Percentiles rank a stretch among this genome's conserved stretches.
These are phyloP conservation scores for Guadua angustifolia DNA, from an alignment of 176 grass and related monocot species.

Conservation along the genomic window DNA sequence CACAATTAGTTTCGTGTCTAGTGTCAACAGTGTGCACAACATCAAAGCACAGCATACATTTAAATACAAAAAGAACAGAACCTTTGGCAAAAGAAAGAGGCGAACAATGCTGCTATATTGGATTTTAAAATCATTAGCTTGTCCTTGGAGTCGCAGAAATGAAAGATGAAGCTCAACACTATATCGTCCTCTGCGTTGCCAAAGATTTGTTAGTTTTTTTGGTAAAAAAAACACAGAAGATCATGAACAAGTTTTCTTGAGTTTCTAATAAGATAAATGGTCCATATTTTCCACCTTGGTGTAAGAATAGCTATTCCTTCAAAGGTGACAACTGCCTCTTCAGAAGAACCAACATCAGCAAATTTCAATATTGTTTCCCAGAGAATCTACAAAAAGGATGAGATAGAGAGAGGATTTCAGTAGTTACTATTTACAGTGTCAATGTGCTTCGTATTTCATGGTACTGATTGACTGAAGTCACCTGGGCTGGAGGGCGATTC, in stretches of 20 bases:
- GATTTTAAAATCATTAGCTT: conserved; percentile 99
- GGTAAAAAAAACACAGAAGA: conserved; percentile 9
- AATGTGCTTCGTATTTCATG: conserved; percentile 26
- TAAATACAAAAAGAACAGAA: conserved; percentile 43
- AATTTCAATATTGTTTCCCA: conserved; percentile 67
- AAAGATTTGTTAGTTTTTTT: conserved; percentile 37
- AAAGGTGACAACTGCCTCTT: conserved; percentile 86
- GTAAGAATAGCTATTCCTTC: conserved; percentile 98
- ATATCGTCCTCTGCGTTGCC: conserved; percentile 73
- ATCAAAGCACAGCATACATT: conserved; percentile 3
- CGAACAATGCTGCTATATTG: conserved; percentile 91
- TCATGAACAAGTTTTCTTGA: conserved; percentile 24
- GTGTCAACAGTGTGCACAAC: conserved; percentile 7
- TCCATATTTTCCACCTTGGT: conserved; percentile 70
- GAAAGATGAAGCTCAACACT: conserved; percentile 87
- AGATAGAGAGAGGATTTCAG: conserved; percentile 5
- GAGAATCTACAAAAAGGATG: conserved; percentile 60
- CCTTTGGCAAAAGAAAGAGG: conserved; percentile 95
- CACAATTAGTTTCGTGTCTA: conserved; percentile 41
- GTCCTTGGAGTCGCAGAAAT: conserved; percentile 90
- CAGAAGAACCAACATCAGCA: conserved; percentile 80
- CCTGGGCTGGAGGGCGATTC: conserved; percentile 79
- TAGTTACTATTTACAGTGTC: conserved; percentile 12
- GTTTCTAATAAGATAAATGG: conserved; percentile 17
- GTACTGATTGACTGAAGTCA: conserved; percentile 35